A percentile compares a stretch with the other conserved stretches of the same genome.
phyloP scores from a whole-genome alignment of 169 alveolate species.

The Toxoplasma gondii region DNA sequence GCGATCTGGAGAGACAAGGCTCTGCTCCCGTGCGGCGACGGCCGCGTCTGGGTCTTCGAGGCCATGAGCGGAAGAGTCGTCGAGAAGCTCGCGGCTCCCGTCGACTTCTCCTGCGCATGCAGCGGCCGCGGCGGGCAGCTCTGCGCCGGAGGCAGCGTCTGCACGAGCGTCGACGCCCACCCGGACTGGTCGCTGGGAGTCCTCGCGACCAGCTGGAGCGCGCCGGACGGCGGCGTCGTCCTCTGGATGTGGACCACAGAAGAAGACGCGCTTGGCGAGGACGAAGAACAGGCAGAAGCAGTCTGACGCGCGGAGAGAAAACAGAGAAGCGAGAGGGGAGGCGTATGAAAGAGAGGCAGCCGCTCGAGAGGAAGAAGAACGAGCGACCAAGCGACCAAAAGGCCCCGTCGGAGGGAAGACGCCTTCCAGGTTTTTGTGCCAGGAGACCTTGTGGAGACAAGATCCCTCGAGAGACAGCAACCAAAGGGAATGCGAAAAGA shows the following conservation, averaged over 20 bases:
- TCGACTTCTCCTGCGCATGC: neutral
- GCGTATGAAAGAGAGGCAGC: neutral
- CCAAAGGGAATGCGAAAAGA: no score
- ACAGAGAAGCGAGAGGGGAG: neutral
- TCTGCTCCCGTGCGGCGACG: conserved; percentile 17
- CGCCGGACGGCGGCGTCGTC: conserved; percentile 2
- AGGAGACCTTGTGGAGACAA: no score
- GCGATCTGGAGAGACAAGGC: conserved; percentile 21
- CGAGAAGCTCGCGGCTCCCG: neutral
- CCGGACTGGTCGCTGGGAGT: conserved; percentile 38
- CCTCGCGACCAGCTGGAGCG: conserved; percentile 24
- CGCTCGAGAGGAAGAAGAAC: no score
- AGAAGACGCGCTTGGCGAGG: neutral
- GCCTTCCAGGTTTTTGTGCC: no score
- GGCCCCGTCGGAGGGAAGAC: no score
- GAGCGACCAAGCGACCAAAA: no score
- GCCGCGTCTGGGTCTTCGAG: conserved; percentile 24
- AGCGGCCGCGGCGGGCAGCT: neutral
- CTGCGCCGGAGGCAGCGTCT: conserved; percentile 22
- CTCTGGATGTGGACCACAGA: conserved; percentile 13
- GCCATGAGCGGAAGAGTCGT: neutral
- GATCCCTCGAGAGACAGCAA: no score
- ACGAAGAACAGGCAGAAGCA: neutral
- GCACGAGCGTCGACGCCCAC: conserved; percentile 32
- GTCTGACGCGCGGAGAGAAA: neutral